Percentiles rank a stretch among this genome's conserved stretches.
Conservation (phyloP, 2,329 filamentous ascomycete species). For the Cytospora mali region DNA sequence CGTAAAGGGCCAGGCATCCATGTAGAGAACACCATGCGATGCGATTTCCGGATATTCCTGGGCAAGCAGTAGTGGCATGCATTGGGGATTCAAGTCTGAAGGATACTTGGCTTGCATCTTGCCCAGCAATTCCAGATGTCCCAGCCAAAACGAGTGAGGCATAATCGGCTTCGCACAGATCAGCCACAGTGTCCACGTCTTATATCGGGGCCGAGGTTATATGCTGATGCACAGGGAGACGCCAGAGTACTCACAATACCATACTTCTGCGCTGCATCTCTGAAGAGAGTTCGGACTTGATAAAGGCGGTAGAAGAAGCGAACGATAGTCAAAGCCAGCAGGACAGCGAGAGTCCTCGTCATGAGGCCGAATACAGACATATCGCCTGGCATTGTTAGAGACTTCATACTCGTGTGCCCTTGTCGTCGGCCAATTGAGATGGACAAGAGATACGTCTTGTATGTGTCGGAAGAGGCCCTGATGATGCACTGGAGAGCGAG, state of each 20-base stretch:
- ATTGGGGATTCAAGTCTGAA: constrained; percentile 33
- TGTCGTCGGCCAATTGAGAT: too few species aligned
- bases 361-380: background rate
- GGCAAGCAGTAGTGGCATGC: constrained; percentile 32
- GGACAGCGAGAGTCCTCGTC: background rate
- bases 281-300: constrained; percentile 34
- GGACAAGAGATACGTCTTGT: too few species aligned
- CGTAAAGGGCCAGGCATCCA: constrained; percentile 44
- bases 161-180: constrained; percentile 34
- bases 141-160: constrained; percentile 41
- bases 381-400: background rate
- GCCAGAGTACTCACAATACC: constrained; percentile 34
- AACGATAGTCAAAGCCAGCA: constrained; percentile 22
- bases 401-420: background rate
- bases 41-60: constrained; percentile 37
- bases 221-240: background rate
- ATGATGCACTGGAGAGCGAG: background rate
- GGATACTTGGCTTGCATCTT: constrained; percentile 36
- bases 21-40: constrained; percentile 37
- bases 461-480: background rate
- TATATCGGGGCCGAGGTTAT: background rate
- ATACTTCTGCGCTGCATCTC: constrained; percentile 33
- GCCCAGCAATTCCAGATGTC: constrained; percentile 35
- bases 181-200: background rate
- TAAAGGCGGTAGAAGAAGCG: constrained; percentile 36